These are phyloP conservation scores for barrel medic (Medicago truncatula) DNA, from an alignment of 306 rosid species.

Conservation along the genomic window MtrunA17r5.0-ANR NC_053049.1:19623001-19623500, in stretches of 20 bases:
- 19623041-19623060: constrained; percentile 38
- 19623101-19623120: constrained; percentile 51
- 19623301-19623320: constrained; percentile 53
- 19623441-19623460: constrained; percentile 56
- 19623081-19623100: constrained; percentile 49
- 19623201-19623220: constrained; percentile 76
- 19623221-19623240: constrained; percentile 68
- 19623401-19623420: constrained; percentile 47
- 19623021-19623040: constrained; percentile 33
- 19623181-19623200: constrained; percentile 78
- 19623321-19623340: constrained; percentile 57
- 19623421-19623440: constrained; percentile 43
- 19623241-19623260: constrained; percentile 67
- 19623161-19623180: constrained; percentile 81
- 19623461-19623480: constrained; percentile 44
- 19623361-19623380: constrained; percentile 45
- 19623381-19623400: constrained; percentile 44
- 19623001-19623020: constrained; percentile 45
- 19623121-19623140: constrained; percentile 58
- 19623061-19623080: constrained; percentile 55
- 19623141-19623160: constrained; percentile 61
- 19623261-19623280: constrained; percentile 63
- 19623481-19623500: constrained; percentile 45
- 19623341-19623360: constrained; percentile 49
- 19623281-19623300: constrained; percentile 52